phyloP scores from a whole-genome alignment of 306 rosid species.

The Cucurbita maxima region DNA sequence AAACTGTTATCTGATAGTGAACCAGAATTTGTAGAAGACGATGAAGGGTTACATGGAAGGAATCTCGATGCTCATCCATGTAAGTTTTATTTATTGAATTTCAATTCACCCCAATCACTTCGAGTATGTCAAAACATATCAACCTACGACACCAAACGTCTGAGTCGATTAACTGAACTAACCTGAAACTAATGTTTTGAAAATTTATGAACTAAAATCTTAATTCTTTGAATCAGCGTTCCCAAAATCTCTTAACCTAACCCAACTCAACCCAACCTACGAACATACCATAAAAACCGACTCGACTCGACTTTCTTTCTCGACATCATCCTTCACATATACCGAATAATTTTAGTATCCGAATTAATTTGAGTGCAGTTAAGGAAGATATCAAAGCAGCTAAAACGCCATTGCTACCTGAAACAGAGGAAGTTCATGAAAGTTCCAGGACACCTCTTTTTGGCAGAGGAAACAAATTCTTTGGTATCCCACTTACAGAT shows the following conservation, averaged over 20 bases:
- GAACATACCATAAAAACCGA: no score
- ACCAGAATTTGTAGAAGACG: conserved; percentile 23
- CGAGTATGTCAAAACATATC: no score
- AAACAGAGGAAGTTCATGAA: conserved; percentile 30
- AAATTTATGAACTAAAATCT: no score
- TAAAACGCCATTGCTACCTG: conserved; percentile 27
- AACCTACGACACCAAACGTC: no score
- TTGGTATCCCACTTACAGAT: conserved; percentile 59
- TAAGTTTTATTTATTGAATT: conserved; percentile 8
- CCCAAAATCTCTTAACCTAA: no score
- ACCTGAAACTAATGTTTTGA: no score
- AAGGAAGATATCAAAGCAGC: conserved; percentile 38
- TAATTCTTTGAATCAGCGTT: no score
- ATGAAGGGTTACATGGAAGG: conserved; percentile 9
- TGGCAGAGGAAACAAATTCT: conserved; percentile 45
- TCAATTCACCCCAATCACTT: no score
- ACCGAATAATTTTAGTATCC: background rate
- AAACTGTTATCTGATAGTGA: conserved; percentile 24
- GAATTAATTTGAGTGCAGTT: conserved; percentile 18
- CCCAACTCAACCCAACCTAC: no score
- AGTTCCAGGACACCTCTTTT: conserved; percentile 40
- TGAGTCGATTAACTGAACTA: no score
- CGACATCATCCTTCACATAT: no score
- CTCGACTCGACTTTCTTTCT: no score
- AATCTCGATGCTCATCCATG: conserved; percentile 13